Evolutionary conservation across 2,329 filamentous ascomycete species (phyloP), one percentile per base, ranked within the genome.

Genomic region (Sporothrix schenckii): DNA sequence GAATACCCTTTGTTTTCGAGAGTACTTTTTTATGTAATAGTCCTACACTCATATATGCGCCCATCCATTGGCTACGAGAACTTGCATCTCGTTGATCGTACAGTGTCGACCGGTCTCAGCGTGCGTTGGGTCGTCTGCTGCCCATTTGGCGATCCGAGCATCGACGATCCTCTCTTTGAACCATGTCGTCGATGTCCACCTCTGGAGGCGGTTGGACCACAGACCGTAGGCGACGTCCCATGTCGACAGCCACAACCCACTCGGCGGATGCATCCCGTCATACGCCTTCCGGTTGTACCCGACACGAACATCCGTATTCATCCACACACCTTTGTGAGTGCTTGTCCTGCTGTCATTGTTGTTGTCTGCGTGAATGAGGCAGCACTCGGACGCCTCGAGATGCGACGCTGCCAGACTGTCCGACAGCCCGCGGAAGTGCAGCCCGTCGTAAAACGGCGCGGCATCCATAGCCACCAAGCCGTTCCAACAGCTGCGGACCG

Each of bases 391-490:
- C 10, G 34, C 56, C 9, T 61, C 34, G 19, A 61, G n/a, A n/a
- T 61, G 39, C 1, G 34, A 5, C 1, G 34, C 39, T 2, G 56
- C 56, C n/a, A 61, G 3, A 9, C n/a, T 44, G 34, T 61, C 56
- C n/a, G 56, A 19, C n/a, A 61, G n/a, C 2, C 56, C 56, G 5
- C 56, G 56, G n/a, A 61, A 61, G 10, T 24, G 34, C 13, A 50
- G 21, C 4, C 60, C 27, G 3, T 34, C 44, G 11, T 65, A 65
- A 14, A 65, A 65, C 5, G 60, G 41, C n/a, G 24, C 41, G 6
- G 60, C 60, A 16, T 49, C 60, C 60, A 65, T 50, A 13, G 44
- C 60, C 44, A 65, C 60, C 44, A 65, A 50, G 60, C 60, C 60
- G 44, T 65, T 65, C 60, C 60, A 65, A 44, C 60, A 65, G 24